These are phyloP conservation scores for Neonectria ditissima DNA, from an alignment of 2,329 filamentous ascomycete species.

Conservation along the genomic window DNA sequence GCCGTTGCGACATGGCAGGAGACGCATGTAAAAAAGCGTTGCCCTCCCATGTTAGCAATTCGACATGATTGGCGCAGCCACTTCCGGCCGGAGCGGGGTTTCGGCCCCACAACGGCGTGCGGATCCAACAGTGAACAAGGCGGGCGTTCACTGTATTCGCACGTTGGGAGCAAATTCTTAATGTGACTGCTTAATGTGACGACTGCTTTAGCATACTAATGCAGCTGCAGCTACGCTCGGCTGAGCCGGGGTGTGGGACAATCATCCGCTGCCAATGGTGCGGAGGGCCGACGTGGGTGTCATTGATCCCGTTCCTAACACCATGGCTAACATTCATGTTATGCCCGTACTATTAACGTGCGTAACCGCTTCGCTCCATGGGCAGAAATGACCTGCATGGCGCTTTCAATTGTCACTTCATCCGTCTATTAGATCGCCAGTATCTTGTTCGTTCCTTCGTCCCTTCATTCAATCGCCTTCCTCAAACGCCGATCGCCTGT, in stretches of 20 bases:
- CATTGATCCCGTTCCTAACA: background rate
- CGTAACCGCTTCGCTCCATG: background rate
- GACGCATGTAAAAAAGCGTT: background rate
- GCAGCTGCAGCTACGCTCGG: background rate
- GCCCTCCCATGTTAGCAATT: background rate
- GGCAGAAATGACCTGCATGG: background rate
- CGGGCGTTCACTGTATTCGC: background rate
- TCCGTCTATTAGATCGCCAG: conserved; percentile 16
- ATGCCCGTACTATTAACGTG: background rate
- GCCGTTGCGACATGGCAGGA: background rate
- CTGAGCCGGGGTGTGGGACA: background rate
- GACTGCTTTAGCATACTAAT: too few species aligned
- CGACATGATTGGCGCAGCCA: conserved; percentile 28
- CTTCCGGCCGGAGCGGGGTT: background rate
- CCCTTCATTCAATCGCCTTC: conserved; percentile 26
- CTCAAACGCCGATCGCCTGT: conserved; percentile 39
- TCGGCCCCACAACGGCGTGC: background rate
- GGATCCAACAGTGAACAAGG: background rate
- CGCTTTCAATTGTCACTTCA: background rate
- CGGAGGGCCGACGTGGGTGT: background rate
- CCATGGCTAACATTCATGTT: too few species aligned
- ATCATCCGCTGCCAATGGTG: background rate
- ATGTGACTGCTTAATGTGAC: background rate
- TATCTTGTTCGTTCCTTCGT: conserved; percentile 29
- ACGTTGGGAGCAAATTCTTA: background rate